Evolutionary conservation across 2,329 filamentous ascomycete species (phyloP).

Genomic region (Epichloe aotearoae): DNA sequence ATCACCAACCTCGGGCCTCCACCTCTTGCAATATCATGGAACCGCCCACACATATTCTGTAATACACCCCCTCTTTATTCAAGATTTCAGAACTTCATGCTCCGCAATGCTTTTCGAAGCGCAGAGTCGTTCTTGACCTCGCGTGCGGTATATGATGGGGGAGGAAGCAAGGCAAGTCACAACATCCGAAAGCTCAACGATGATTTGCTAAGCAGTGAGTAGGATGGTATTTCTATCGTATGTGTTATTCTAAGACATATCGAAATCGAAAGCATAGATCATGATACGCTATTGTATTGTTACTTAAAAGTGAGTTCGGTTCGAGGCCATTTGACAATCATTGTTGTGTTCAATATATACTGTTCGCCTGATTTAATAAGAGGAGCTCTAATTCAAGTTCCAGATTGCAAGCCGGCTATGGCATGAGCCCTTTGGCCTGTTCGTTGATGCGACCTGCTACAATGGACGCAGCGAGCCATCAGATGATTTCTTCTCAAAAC

Average conservation of each 20-base stretch:
- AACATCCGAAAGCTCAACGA: neutral
- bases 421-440: constrained; percentile 54
- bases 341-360: neutral
- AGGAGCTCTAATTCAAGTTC: neutral
- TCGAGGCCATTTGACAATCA: neutral
- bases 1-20: constrained; percentile 55
- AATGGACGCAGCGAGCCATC: constrained; percentile 53
- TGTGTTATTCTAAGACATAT: constrained; percentile 57
- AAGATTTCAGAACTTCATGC: constrained; percentile 60
- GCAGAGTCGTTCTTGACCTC: constrained; percentile 51
- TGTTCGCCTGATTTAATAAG: neutral
- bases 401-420: constrained; percentile 57
- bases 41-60: constrained; percentile 48
- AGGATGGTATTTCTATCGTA: constrained; percentile 55
- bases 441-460: constrained; percentile 59
- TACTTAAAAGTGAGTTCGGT: constrained; percentile 44
- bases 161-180: constrained; percentile 46
- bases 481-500: constrained; percentile 50
- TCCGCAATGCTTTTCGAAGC: constrained; percentile 52
- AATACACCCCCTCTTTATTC: constrained; percentile 56
- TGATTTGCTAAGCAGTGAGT: constrained; percentile 1
- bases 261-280: constrained; percentile 51
- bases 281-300: constrained; percentile 52
- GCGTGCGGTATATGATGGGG: constrained; percentile 58
- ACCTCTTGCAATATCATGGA: constrained; percentile 56